These are phyloP conservation scores for Cryptosporidium ubiquitum DNA, from an alignment of 169 alveolate genomes.

Conservation along the genomic window DNA sequence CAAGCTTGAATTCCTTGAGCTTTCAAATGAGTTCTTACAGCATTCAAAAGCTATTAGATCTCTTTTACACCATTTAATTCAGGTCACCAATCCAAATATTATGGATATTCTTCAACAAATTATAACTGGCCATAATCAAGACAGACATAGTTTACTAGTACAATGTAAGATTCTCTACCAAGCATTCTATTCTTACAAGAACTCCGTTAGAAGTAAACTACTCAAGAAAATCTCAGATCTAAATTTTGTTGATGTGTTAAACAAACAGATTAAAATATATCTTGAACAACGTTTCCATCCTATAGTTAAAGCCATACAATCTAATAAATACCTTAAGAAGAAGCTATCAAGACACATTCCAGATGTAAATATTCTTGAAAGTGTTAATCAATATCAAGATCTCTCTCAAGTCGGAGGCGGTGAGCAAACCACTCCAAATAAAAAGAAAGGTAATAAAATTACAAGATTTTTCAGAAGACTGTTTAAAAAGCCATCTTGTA, in stretches of 20 bases:
- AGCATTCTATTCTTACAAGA: conserved; percentile 34
- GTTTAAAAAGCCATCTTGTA: conserved; percentile 37
- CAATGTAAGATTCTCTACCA: conserved; percentile 52
- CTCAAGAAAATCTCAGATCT: conserved; percentile 18
- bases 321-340: conserved; percentile 30
- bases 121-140: conserved; percentile 13
- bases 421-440: not conserved
- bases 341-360: conserved; percentile 20
- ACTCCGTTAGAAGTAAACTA: conserved; percentile 40
- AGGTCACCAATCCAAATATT: conserved; percentile 7
- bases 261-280: conserved; percentile 11
- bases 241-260: conserved; percentile 28
- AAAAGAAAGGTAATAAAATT: conserved; percentile 1
- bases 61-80: conserved; percentile 10
- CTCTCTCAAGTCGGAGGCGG: not conserved
- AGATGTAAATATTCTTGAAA: not conserved
- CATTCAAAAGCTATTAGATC: conserved; percentile 45
- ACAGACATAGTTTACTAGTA: not conserved
- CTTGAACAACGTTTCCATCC: conserved; percentile 31
- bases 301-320: conserved; percentile 26
- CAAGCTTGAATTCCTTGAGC: conserved; percentile 37
- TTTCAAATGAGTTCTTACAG: conserved; percentile 10
- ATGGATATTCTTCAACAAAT: conserved; percentile 24
- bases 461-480: not conserved
- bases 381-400: not conserved